A percentile compares a stretch with the other conserved stretches of the same genome.
Evolutionary conservation across 2,329 filamentous ascomycete genomes (phyloP).

Genomic region (Aspergillus nomiae): DNA sequence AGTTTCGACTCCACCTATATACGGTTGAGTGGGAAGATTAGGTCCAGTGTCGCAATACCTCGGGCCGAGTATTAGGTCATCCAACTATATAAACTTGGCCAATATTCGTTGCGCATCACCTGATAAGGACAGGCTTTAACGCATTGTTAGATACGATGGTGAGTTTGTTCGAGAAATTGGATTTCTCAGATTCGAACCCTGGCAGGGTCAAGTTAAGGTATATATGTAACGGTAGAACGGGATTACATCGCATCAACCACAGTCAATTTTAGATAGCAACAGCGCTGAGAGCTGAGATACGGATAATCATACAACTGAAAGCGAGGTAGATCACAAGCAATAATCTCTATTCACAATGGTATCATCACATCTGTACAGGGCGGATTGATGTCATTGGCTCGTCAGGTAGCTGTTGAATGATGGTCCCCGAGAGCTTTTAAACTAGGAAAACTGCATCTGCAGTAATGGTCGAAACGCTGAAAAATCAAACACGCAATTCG

Average conservation of each 20-base stretch:
- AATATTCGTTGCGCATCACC: no score
- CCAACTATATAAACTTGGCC: no score
- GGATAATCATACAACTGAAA: not conserved
- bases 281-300: not conserved
- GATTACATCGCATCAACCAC: not conserved
- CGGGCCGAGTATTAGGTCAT: no score
- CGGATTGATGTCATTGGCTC: not conserved
- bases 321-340: not conserved
- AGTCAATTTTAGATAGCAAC: not conserved
- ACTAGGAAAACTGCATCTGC: not conserved
- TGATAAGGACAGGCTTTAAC: no score
- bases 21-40: no score
- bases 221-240: no score
- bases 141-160: no score
- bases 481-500: not conserved
- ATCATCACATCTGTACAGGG: not conserved
- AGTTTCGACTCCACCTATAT: no score
- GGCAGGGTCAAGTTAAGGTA: no score
- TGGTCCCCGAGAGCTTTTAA: not conserved
- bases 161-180: no score
- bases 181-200: no score
- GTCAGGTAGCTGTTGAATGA: not conserved
- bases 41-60: no score
- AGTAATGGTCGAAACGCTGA: not conserved
- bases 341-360: not conserved